Conservation (phyloP, 345 rosid species). For the Murraya koenigii region DNA sequence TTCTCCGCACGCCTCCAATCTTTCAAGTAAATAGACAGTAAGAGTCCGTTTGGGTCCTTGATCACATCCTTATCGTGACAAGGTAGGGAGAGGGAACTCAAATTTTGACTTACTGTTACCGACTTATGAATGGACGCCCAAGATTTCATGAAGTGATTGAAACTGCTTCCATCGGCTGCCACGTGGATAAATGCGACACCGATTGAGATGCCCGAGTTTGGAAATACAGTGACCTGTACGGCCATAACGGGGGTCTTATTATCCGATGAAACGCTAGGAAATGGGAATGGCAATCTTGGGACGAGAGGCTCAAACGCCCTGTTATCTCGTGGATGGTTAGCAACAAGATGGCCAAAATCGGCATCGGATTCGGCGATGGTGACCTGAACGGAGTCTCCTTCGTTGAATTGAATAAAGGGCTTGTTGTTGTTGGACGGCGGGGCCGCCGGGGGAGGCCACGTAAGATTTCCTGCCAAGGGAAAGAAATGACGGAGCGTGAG, state of each 20-base stretch:
- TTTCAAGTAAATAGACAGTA: conserved; percentile 19
- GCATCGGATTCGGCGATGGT: conserved; percentile 30
- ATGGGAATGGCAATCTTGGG: conserved; percentile 26
- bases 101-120: neutral
- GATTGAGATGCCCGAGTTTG: conserved; percentile 36
- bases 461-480: conserved; percentile 36
- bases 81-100: conserved; percentile 11
- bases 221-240: conserved; percentile 35
- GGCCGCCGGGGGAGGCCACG: conserved; percentile 6
- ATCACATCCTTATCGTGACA: conserved; percentile 23
- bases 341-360: conserved; percentile 22
- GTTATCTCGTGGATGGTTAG: conserved; percentile 27
- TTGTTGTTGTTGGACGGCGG: neutral
- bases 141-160: conserved; percentile 28
- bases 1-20: conserved; percentile 19
- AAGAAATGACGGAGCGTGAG: conserved; percentile 40
- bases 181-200: conserved; percentile 24
- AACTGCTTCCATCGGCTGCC: conserved; percentile 31
- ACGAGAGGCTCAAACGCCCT: conserved; percentile 20
- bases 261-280: neutral
- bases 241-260: conserved; percentile 17
- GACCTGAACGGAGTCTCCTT: conserved; percentile 31
- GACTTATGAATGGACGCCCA: conserved; percentile 37
- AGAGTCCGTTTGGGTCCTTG: conserved; percentile 29
- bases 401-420: conserved; percentile 28